These are phyloP conservation scores for Mycena pura DNA, from an alignment of 768 basidiomycete genomes.

Conservation along the genomic window DNA sequence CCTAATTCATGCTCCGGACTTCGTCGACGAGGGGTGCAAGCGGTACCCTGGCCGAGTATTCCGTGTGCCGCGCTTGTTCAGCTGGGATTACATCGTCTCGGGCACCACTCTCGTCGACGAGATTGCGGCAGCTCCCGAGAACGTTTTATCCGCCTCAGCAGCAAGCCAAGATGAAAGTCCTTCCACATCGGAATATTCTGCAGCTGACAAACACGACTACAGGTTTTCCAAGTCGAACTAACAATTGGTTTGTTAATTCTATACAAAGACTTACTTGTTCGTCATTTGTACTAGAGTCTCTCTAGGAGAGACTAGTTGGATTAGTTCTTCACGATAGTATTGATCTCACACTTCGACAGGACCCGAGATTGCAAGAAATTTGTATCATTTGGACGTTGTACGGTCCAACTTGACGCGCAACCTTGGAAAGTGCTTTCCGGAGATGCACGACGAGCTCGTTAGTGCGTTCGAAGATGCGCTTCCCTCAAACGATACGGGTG, in stretches of 20 bases:
- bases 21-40: background rate
- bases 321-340: too few relatives aligned
- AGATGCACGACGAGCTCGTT: background rate
- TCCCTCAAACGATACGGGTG: background rate
- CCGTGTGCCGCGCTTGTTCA: constrained; percentile 1
- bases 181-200: background rate
- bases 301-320: too few relatives aligned
- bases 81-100: constrained; percentile 5
- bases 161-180: background rate
- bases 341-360: background rate
- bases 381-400: background rate
- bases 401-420: background rate
- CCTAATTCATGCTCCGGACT: background rate
- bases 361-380: background rate
- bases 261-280: background rate
- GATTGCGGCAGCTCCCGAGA: background rate
- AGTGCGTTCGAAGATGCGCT: background rate
- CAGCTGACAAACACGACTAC: background rate
- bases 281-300: too few relatives aligned
- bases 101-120: constrained; percentile 1
- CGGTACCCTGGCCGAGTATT: constrained; percentile 1
- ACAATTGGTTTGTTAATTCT: background rate
- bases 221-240: background rate
- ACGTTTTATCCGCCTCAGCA: background rate
- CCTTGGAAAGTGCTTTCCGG: background rate